Conservation (phyloP, 306 rosid genomes). For the Abrus precatorius region DNA sequence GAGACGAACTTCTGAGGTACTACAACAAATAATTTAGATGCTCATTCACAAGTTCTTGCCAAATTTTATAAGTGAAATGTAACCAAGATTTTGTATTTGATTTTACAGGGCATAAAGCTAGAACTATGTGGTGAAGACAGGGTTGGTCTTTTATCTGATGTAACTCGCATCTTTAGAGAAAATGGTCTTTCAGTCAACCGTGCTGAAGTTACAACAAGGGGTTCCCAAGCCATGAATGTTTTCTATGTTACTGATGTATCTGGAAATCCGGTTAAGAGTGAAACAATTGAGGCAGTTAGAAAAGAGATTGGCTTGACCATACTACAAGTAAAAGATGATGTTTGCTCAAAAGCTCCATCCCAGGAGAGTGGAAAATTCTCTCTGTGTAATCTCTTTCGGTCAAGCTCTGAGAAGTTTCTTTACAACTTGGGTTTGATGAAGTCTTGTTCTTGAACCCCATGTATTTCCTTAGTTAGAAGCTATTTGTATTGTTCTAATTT, state of each 20-base stretch:
- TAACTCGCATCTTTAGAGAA: conserved; percentile 95
- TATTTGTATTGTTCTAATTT: conserved; percentile 44
- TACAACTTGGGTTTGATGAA: conserved; percentile 89
- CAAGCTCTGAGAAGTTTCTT: conserved; percentile 89
- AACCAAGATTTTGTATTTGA: conserved; percentile 36
- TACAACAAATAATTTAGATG: background rate
- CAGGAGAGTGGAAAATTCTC: conserved; percentile 73
- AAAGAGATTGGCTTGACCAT: conserved; percentile 82
- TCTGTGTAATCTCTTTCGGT: conserved; percentile 72
- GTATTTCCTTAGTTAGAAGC: conserved; percentile 24
- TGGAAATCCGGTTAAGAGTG: conserved; percentile 82
- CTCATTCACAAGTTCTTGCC: background rate
- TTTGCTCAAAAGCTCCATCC: conserved; percentile 59
- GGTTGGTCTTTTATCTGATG: conserved; percentile 88
- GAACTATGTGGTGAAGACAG: conserved; percentile 91
- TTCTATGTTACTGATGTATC: conserved; percentile 89
- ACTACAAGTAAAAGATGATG: conserved; percentile 72
- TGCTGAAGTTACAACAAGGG: conserved; percentile 92
- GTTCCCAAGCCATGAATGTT: conserved; percentile 79
- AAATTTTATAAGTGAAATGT: conserved; percentile 4
- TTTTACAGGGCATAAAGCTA: conserved; percentile 82
- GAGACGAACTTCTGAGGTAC: conserved; percentile 90
- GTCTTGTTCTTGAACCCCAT: conserved; percentile 67
- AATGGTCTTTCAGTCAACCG: conserved; percentile 90
- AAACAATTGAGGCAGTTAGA: conserved; percentile 87